Conservation (phyloP, 306 rosid genomes). For the Prunus mongolica region DNA sequence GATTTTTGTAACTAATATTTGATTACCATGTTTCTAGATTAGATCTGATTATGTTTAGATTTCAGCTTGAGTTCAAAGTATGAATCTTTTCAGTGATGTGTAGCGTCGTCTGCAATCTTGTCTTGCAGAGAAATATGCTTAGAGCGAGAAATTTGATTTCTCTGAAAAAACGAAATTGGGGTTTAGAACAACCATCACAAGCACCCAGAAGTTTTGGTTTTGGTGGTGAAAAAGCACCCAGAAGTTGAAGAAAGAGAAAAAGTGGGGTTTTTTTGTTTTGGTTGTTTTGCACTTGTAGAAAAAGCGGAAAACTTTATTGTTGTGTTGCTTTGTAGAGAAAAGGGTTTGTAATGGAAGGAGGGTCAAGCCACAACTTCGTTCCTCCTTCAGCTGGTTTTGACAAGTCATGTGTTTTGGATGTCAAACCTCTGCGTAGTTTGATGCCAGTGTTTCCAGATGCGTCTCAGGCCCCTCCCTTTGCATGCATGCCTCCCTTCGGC, state of each 20-base stretch:
- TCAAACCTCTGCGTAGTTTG: slow-evolving; percentile 59
- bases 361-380: slow-evolving; percentile 35
- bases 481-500: slow-evolving; percentile 13
- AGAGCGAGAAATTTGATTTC: background rate
- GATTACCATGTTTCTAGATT: slow-evolving; percentile 4
- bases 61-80: background rate
- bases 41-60: background rate
- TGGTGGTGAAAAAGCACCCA: background rate
- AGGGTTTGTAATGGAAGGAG: slow-evolving; percentile 47
- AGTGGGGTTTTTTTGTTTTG: background rate
- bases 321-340: slow-evolving; percentile 11
- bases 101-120: background rate
- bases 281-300: background rate
- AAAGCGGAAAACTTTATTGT: background rate
- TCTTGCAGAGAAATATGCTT: slow-evolving; percentile 5
- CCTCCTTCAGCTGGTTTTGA: slow-evolving; percentile 45
- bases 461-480: slow-evolving; percentile 28
- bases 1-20: background rate
- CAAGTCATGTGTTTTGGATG: slow-evolving; percentile 52
- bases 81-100: background rate
- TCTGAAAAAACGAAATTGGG: background rate
- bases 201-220: background rate
- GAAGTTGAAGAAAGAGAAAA: background rate
- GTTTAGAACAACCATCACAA: background rate
- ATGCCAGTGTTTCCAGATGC: slow-evolving; percentile 44